These are phyloP conservation scores for Termitomyces sp. DNA, from an alignment of 768 basidiomycete genomes.

Conservation along the genomic window DNA sequence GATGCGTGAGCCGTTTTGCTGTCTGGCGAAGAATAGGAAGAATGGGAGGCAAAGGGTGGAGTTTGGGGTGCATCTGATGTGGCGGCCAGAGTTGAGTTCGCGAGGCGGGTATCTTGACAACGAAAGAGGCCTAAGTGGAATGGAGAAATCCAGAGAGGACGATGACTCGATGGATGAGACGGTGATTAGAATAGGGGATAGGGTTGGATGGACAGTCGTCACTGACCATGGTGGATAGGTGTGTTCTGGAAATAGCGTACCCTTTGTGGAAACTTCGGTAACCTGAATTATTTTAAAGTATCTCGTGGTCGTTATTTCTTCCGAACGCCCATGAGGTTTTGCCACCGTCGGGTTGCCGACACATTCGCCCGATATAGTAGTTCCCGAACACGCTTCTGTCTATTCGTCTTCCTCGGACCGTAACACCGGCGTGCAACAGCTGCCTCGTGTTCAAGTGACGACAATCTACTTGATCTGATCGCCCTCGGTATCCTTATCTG, in stretches of 20 bases:
- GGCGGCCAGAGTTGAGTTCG: slow-evolving; percentile 6
- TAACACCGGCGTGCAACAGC: too few relatives aligned
- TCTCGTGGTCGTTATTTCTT: too few relatives aligned
- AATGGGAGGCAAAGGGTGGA: slow-evolving; percentile 13
- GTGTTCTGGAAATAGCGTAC: too few relatives aligned
- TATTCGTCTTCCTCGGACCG: background rate
- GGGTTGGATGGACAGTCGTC: slow-evolving; percentile 6
- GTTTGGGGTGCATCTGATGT: slow-evolving; percentile 14
- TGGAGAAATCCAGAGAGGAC: background rate
- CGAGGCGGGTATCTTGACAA: background rate
- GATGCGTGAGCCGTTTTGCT: slow-evolving; percentile 13
- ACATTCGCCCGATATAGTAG: background rate
- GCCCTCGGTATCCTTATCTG: background rate
- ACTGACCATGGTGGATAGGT: background rate
- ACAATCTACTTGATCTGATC: background rate
- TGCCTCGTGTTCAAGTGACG: background rate
- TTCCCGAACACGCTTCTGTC: background rate
- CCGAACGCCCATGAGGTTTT: too few relatives aligned
- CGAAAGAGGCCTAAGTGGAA: too few relatives aligned
- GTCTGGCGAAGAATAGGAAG: slow-evolving; percentile 9
- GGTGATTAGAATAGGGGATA: slow-evolving; percentile 11
- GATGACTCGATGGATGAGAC: background rate
- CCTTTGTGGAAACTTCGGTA: background rate
- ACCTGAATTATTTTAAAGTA: too few relatives aligned
- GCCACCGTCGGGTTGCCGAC: too few relatives aligned